These are phyloP conservation scores for Phytophthora capsici DNA, from an alignment of 352 stramenopile genomes.

Conservation along the genomic window DNA sequence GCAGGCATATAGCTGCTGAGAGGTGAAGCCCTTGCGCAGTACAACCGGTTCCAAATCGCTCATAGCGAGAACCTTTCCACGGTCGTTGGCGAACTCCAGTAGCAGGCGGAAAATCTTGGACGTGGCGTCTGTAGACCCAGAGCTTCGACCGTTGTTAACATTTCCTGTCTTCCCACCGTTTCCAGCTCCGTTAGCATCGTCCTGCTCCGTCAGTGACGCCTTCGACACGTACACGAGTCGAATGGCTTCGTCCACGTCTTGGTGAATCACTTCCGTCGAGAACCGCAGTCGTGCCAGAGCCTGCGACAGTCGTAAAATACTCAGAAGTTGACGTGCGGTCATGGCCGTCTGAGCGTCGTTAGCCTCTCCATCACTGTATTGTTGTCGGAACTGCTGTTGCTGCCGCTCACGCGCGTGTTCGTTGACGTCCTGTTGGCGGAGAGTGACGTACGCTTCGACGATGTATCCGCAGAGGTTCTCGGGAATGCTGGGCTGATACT, in stretches of 20 bases:
- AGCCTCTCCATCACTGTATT: constrained; percentile 46
- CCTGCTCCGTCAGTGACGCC: constrained; percentile 92
- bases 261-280: constrained; percentile 93
- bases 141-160: constrained; percentile 28
- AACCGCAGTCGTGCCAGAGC: constrained; percentile 97
- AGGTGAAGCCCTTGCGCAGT: constrained; percentile 96
- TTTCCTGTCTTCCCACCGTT: constrained; percentile 29
- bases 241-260: constrained; percentile 98
- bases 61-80: constrained; percentile 77
- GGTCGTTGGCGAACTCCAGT: constrained; percentile 92
- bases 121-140: constrained; percentile 87
- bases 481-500: constrained; percentile 89
- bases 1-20: constrained; percentile 94
- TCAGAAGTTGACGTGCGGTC: constrained; percentile 98
- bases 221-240: constrained; percentile 98
- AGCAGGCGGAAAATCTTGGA: constrained; percentile 97
- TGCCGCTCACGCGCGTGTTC: constrained; percentile 82
- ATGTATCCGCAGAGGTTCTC: constrained; percentile 97
- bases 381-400: constrained; percentile 41
- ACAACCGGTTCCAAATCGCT: constrained; percentile 94
- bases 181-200: constrained; percentile 58
- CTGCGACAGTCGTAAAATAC: constrained; percentile 97
- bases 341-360: constrained; percentile 97
- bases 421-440: constrained; percentile 93
- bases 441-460: constrained; percentile 98